Evolutionary conservation across 73 alveolate species (phyloP), one percentile per base, ranked within the genome.

Genomic region (Symbiodinium natans): DNA sequence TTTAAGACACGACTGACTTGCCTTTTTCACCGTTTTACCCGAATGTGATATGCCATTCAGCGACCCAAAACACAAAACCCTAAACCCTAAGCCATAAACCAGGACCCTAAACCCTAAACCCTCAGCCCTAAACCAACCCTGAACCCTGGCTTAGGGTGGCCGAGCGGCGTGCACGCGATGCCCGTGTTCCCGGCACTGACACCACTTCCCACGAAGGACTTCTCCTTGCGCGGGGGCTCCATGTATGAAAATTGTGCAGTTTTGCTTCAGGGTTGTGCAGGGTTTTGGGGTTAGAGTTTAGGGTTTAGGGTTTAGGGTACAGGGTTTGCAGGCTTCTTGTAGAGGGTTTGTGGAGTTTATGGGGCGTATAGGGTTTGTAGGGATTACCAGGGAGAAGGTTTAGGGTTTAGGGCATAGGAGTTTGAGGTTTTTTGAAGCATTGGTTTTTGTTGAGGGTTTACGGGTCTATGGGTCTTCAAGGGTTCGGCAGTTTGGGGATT

Each of bases 111-210:
- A 52, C 13, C 5, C 5, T 27, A 52, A 52, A 7, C 68, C 68
- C 68, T 27, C 0, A 52, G 21, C 68, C 68, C 68, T 52, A 52
- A 52, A 52, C 27, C 1, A 52, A 10, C 68, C 68, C 21, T 27
- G 5, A 10, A 3, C 13, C 68, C 68, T 27, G 56, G 56, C 95
- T 88, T 59, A 10, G 86, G 38, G 27, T 52, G 56, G 40, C 86
- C 95, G 23, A 88, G 41, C 42, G 41, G 27, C 42, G 95, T 88
- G 73, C 95, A 88, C 5, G 95, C 95, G 71, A 88, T 88, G 73
- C 95, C 95, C 19, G 95, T 88, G 86, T 88, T 88, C 86, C 95
- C 95, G 29, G 86, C 95, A 27, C 95, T 88, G 63, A 88, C 95
- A 23, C 95, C 95, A 34, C 95, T 88, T 85, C 95, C 95, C 29